Percentiles rank a stretch among this genome's conserved stretches.
Conservation (phyloP, 106 monocot species). For the Dendrobium catenatum region DNA sequence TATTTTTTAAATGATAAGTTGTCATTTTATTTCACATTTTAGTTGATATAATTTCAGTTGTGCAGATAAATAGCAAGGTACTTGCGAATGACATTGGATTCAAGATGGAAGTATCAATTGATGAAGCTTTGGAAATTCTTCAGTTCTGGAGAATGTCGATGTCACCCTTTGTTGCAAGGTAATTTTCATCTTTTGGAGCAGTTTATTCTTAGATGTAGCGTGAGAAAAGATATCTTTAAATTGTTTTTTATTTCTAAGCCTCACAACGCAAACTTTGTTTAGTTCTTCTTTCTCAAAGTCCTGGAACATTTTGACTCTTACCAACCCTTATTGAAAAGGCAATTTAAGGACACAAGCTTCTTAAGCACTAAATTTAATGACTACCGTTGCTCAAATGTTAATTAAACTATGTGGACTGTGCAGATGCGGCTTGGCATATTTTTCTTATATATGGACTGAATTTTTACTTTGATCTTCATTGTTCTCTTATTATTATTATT, state of each 20-base stretch:
- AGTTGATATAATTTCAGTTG: background rate
- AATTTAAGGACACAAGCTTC: no score
- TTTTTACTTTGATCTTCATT: background rate
- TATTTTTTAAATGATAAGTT: background rate
- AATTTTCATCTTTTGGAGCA: background rate
- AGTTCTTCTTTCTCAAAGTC: background rate
- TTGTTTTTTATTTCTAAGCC: background rate
- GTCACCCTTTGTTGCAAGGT: slow-evolving; percentile 49
- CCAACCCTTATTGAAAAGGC: background rate
- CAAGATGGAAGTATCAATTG: slow-evolving; percentile 61
- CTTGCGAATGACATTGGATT: slow-evolving; percentile 75
- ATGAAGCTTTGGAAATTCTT: slow-evolving; percentile 64
- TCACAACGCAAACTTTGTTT: background rate
- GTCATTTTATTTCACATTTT: background rate
- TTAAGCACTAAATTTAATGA: background rate
- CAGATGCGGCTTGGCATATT: background rate
- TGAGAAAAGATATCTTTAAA: background rate
- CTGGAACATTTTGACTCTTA: background rate
- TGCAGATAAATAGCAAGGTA: slow-evolving; percentile 70
- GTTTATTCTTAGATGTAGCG: slow-evolving; percentile 1
- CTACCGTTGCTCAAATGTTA: background rate
- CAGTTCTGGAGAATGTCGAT: slow-evolving; percentile 33
- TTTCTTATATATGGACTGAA: background rate
- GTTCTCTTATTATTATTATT: background rate
- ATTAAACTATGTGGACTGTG: background rate